These are phyloP conservation scores for Xylariaceae sp. DNA, from an alignment of 2,329 filamentous ascomycete species.

Conservation along the genomic window DNA sequence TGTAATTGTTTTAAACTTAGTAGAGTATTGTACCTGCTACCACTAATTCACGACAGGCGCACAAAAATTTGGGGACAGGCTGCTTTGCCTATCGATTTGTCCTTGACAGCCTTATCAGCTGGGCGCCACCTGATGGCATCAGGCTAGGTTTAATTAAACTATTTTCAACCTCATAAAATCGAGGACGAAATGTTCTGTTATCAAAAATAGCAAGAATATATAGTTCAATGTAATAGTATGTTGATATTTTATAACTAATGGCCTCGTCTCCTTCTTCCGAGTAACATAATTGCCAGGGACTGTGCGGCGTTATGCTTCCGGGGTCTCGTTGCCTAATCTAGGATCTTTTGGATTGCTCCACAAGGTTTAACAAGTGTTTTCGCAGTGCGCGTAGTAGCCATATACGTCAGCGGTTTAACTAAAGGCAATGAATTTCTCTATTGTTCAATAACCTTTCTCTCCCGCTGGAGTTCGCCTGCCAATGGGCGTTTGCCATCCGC, in stretches of 20 bases:
- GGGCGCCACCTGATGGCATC: background rate
- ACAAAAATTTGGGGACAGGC: constrained; percentile 17
- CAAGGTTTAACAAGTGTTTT: background rate
- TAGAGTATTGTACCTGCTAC: constrained; percentile 25
- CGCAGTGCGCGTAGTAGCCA: background rate
- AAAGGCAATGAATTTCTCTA: background rate
- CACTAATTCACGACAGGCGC: constrained; percentile 34
- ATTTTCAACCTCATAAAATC: no score
- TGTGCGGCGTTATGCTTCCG: no score
- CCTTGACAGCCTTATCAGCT: constrained; percentile 7
- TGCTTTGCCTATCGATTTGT: constrained; percentile 4
- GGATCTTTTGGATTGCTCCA: no score
- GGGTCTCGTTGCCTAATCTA: no score
- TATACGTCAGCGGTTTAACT: background rate
- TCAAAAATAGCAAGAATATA: no score
- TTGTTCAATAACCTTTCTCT: constrained; percentile 41
- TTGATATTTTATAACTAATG: no score
- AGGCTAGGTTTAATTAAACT: no score
- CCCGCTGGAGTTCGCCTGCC: constrained; percentile 47
- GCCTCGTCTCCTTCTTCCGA: no score
- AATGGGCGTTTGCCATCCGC: constrained; percentile 46
- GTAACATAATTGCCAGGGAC: no score
- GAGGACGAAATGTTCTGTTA: no score
- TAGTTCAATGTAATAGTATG: no score
- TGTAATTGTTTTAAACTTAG: background rate